Percentiles rank a stretch among this genome's conserved stretches.
Evolutionary conservation across 192 early-diverging fungal genomes (phyloP).

Genomic region (Paraglomus occultum): DNA sequence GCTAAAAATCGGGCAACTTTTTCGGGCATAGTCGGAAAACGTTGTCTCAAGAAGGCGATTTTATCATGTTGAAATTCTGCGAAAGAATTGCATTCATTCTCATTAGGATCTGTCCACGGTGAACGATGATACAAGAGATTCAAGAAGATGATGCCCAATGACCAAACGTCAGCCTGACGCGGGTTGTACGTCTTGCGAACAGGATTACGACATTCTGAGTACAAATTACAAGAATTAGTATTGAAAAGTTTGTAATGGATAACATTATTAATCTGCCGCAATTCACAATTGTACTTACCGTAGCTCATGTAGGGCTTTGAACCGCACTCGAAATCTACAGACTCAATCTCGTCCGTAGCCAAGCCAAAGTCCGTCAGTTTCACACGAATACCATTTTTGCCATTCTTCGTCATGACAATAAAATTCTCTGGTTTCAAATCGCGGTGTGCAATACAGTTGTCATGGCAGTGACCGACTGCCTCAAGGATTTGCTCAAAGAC

Average conservation of each 20-base stretch:
- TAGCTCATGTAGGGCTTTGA: slow-evolving; percentile 59
- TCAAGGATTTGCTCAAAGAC: slow-evolving; percentile 68
- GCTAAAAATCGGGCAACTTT: slow-evolving; percentile 60
- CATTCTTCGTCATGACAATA: slow-evolving; percentile 41
- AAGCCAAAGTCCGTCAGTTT: slow-evolving; percentile 93
- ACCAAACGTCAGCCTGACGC: slow-evolving; percentile 66
- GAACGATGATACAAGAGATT: slow-evolving; percentile 69
- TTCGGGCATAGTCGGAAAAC: slow-evolving; percentile 55
- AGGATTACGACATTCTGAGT: slow-evolving; percentile 46
- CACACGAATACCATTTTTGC: slow-evolving; percentile 40
- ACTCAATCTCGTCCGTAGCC: slow-evolving; percentile 77
- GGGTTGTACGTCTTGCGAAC: slow-evolving; percentile 50
- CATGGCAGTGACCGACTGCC: slow-evolving; percentile 76
- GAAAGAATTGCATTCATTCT: slow-evolving; percentile 56
- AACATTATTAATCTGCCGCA: no score
- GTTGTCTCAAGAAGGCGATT: slow-evolving; percentile 53
- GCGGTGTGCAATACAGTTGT: slow-evolving; percentile 77
- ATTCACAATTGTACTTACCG: slow-evolving; percentile 27
- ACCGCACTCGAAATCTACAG: slow-evolving; percentile 86
- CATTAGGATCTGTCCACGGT: slow-evolving; percentile 70
- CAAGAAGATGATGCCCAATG: slow-evolving; percentile 70
- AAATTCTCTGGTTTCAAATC: slow-evolving; percentile 88
- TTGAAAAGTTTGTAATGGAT: neutral
- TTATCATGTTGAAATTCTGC: slow-evolving; percentile 60
- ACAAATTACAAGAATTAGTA: neutral